Evolutionary conservation across 768 basidiomycete genomes (phyloP).

Genomic region (Tulasnella sp.): DNA sequence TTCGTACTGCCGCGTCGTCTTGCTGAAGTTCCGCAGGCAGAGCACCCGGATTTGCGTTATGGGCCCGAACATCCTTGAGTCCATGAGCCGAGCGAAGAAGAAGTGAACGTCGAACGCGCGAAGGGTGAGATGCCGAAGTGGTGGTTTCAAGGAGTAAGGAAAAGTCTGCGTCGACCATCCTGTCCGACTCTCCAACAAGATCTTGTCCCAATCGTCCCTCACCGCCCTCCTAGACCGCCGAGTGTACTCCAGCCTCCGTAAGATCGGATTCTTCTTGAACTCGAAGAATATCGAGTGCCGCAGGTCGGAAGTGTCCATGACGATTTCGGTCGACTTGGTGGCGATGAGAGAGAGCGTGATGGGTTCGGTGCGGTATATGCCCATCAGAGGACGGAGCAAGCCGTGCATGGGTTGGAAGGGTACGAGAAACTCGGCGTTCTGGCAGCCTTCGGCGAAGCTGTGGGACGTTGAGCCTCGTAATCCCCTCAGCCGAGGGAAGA

Average conservation of each 20-base stretch:
- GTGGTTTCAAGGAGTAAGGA: constrained; percentile 4
- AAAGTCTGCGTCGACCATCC: background rate
- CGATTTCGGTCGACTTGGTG: constrained; percentile 11
- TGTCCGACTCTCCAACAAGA: background rate
- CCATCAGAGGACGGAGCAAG: constrained; percentile 11
- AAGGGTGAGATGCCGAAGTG: background rate
- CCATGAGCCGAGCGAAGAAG: constrained; percentile 15
- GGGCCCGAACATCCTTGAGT: constrained; percentile 24
- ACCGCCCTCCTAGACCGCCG: background rate
- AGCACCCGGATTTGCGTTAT: constrained; percentile 20
- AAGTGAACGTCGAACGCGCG: constrained; percentile 8
- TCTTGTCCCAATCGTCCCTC: constrained; percentile 24
- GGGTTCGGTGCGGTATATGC: constrained; percentile 16
- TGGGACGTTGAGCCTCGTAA: constrained; percentile 6
- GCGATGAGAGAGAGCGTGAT: background rate
- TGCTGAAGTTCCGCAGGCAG: constrained; percentile 13
- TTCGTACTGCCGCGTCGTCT: background rate
- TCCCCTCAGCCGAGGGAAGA: constrained; percentile 18
- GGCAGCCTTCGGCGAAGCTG: background rate
- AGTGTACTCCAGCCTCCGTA: constrained; percentile 1
- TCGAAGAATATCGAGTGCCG: constrained; percentile 5
- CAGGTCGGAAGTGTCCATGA: background rate
- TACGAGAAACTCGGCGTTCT: background rate
- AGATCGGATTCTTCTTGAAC: background rate
- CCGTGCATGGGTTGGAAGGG: constrained; percentile 14